A percentile compares a stretch with the other conserved stretches of the same genome.
Conservation (phyloP, 2,329 filamentous ascomycete species). For the Davidsoniella eucalypti region DNA sequence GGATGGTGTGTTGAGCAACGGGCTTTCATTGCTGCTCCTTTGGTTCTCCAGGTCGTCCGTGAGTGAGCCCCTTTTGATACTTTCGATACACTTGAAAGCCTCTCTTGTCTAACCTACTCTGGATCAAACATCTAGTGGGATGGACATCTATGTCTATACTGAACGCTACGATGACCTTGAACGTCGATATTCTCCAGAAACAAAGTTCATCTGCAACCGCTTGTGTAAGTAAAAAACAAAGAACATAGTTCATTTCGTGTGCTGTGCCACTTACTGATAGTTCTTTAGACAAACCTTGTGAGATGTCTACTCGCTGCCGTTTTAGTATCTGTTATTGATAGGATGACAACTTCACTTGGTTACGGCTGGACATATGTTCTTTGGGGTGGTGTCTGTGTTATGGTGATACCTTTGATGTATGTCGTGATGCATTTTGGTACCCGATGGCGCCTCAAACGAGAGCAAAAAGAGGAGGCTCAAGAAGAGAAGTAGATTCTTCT, state of each 20-base stretch:
- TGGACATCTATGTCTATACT: conserved; percentile 19
- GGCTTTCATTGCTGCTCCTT: not conserved
- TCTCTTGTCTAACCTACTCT: no score
- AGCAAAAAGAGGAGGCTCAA: not conserved
- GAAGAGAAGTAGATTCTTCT: no score
- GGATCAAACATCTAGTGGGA: conserved; percentile 1
- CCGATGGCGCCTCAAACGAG: not conserved
- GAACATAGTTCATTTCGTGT: no score
- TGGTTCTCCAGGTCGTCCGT: conserved; percentile 16
- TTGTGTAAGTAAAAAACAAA: conserved; percentile 8
- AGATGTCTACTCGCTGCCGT: conserved; percentile 18
- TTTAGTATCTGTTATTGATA: conserved; percentile 18
- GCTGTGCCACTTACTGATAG: no score
- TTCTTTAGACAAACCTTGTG: conserved; percentile 17
- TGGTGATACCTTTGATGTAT: not conserved
- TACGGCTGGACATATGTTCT: no score
- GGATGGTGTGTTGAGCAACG: conserved; percentile 17
- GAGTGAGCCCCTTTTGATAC: conserved; percentile 16
- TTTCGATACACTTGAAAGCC: no score
- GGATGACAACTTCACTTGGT: conserved; percentile 14
- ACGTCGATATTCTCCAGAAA: conserved; percentile 19
- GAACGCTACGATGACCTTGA: conserved; percentile 20
- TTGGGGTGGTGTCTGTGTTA: not conserved
- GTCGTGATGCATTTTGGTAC: not conserved
- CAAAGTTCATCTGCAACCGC: conserved; percentile 19